Percentiles rank a stretch among this genome's conserved stretches.
phyloP scores from a whole-genome alignment of 805 yeast genomes.

The Metschnikowia henanensis region DNA sequence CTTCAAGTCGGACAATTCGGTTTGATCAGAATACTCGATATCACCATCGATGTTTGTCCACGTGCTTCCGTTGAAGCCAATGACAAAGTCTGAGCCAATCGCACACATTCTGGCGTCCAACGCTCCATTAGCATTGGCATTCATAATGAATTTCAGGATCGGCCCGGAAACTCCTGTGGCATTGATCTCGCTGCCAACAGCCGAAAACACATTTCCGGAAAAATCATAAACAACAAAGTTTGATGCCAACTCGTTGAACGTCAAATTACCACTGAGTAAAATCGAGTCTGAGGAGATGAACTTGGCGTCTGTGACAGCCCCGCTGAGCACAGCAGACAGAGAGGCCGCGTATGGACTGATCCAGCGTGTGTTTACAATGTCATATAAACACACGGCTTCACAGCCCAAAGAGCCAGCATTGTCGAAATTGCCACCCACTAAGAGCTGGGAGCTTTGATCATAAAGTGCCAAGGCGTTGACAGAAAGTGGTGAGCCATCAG shows the following conservation, averaged over 20 bases:
- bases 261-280: slow-evolving; percentile 53
- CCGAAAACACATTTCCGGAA: slow-evolving; percentile 27
- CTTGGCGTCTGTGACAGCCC: slow-evolving; percentile 49
- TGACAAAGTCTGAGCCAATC: slow-evolving; percentile 33
- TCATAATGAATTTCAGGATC: slow-evolving; percentile 45
- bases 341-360: slow-evolving; percentile 34
- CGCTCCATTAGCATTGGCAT: slow-evolving; percentile 37
- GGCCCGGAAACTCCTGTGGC: slow-evolving; percentile 19
- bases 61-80: slow-evolving; percentile 45
- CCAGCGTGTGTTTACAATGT: slow-evolving; percentile 56
- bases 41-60: slow-evolving; percentile 48
- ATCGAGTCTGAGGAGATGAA: slow-evolving; percentile 42
- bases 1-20: slow-evolving; percentile 44
- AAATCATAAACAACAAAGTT: slow-evolving; percentile 60
- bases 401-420: slow-evolving; percentile 59
- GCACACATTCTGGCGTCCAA: slow-evolving; percentile 41
- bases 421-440: slow-evolving; percentile 75
- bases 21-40: slow-evolving; percentile 28
- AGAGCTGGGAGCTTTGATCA: slow-evolving; percentile 38
- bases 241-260: slow-evolving; percentile 33
- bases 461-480: slow-evolving; percentile 38
- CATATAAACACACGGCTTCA: slow-evolving; percentile 64
- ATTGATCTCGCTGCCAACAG: slow-evolving; percentile 23
- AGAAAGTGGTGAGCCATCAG: slow-evolving; percentile 41
- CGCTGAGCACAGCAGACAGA: slow-evolving; percentile 36